Percentiles rank a stretch among this genome's conserved stretches.
These are phyloP conservation scores for Ceratobasidium sp. DNA, from an alignment of 1,284 basidiomycete genomes.

Conservation along the genomic window DNA sequence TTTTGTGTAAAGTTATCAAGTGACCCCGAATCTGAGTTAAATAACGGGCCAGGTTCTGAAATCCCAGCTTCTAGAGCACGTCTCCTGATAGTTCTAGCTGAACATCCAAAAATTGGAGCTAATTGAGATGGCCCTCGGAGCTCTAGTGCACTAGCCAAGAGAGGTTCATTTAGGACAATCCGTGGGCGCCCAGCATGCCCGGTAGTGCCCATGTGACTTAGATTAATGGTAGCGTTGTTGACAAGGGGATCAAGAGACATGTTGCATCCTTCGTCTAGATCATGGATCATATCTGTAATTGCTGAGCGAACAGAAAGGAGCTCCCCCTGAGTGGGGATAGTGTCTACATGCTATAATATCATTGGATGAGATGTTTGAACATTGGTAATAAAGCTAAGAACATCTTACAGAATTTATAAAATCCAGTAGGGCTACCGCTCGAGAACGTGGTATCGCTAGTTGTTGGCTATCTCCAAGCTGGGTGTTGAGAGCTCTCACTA, in stretches of 20 bases:
- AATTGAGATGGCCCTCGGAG: not conserved
- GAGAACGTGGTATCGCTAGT: not conserved
- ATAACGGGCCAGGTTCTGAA: not conserved
- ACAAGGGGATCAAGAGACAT: not conserved
- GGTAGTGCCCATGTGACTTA: not conserved
- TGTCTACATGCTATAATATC: not conserved
- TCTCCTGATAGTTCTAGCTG: not conserved
- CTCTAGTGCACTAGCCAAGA: not conserved
- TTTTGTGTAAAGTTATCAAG: not conserved
- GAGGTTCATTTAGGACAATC: not conserved
- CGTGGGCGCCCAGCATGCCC: not conserved
- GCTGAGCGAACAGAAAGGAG: not conserved
- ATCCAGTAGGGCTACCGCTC: not conserved
- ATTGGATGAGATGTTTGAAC: not conserved
- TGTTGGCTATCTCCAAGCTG: constrained; percentile 3
- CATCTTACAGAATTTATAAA: not conserved
- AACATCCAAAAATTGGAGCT: not conserved
- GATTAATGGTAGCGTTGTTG: not conserved
- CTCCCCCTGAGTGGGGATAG: not conserved
- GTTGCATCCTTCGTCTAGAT: not conserved
- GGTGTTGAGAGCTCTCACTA: not conserved
- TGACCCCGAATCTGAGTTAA: not conserved
- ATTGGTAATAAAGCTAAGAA: not conserved
- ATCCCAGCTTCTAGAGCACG: not conserved
- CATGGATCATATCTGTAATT: not conserved